Base-by-base conservation (phyloP, 1,139 yeast species). In the Entelexis paramagnoliae region DNA sequence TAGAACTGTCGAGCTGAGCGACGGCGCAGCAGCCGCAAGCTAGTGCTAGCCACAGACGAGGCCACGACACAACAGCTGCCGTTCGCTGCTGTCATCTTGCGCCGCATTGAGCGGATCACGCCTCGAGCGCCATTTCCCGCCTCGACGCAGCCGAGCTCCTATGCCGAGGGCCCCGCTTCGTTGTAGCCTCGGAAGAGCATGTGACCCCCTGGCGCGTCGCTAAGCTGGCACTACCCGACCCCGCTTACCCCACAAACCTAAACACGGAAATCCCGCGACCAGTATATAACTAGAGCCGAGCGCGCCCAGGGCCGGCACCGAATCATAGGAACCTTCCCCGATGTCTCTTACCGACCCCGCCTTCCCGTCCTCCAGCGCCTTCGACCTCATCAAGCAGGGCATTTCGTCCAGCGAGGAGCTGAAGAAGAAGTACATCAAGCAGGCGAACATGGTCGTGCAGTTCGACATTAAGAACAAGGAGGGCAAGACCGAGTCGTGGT, bases 391-490 rank as follows among this genome's bases (percentile, higher is more conserved):
- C 60, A 54, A 62, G 42, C 51, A 60, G 48, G 65, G 66, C 41
- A 56, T 67, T 24, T 51, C 48, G 17, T 51, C 59, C 54, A 66
- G 66, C 55, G 63, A 59, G 34, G 65, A 58, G 47, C 61, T 63
- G 53, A 63, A 62, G 59, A 58, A 64, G 58, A 62, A 65, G 62
- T 62, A 64, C 56, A 62, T 70, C 61, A 66, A 67, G 61, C 64
- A 68, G 61, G 80, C 85, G 62, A 77, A 80, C 63, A 83, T 88
- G 40, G 68, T 77, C 43, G 78, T 85, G 57, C 78, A 77, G 52
- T 80, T 85, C 66, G 78, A 82, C 60, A 75, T 85, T 64, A 80
- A 79, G 72, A 81, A 79, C 73, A 78, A 78, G 66, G 78, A 73
- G 56, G 83, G 83, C 56, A 73, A 78, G 68, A 75, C 77, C 52